Evolutionary conservation across 192 early-diverging fungal species (phyloP), one percentile per base, ranked within the genome.

Genomic region (Piromyces sp.): DNA sequence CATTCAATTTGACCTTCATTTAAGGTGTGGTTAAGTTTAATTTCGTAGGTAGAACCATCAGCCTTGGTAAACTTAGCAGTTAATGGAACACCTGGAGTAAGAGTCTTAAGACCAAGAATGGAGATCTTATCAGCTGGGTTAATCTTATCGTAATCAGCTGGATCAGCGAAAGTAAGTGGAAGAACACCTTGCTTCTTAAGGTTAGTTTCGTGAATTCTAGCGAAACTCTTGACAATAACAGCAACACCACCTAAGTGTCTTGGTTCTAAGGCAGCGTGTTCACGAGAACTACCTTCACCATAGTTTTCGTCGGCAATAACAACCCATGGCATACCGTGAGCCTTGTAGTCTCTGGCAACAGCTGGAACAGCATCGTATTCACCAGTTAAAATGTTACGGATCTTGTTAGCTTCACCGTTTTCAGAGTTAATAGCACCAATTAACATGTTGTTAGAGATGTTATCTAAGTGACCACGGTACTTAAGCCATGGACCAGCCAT

Each of bases 291-390:
- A 80, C 97, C 97, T 90, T 99, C 97, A 84, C 97, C 97, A 87
- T 99, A 99, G 93, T 99, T 99, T 88, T 98, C 95, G 87, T 98
- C 97, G 87, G 96, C 97, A 85, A 99, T 87, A 82, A 99, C 96
- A 79, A 98, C 92, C 97, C 97, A 99, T 58, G 90, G 88, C 81
- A 93, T 89, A 87, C 89, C 85, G 68, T 91, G 88, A 37, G 95
- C 93, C 91, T 99, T 99, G 93, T 97, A 97, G 85, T 93, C 91
- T 87, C 97, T 95, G 80, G 96, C 97, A 82, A 92, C 92, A 84
- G 93, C 94, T 30, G 97, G 97, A 29, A 99, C 96, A 79, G 94
- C 91, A 85, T 93, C 95, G 83, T 92, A 97, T 84, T 89, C 38
- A 68, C 84, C 82, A 36, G 85, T 90, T 37, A 88, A 30, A 58